phyloP scores from a whole-genome alignment of 805 yeast species.

The Saccharomycopsis schoenii region DNA sequence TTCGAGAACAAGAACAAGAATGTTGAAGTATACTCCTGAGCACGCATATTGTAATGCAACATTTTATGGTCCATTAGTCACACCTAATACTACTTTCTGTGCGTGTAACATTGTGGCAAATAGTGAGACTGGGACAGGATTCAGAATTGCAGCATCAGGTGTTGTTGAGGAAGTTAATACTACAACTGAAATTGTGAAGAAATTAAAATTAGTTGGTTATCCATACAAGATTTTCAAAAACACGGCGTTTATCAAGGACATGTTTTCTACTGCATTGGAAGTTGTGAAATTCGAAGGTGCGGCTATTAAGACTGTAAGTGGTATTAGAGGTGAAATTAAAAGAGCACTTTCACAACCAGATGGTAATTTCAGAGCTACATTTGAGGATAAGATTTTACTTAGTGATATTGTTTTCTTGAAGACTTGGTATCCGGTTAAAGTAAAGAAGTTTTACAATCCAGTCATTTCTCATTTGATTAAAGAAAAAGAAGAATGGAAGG shows the following conservation, averaged over 20 bases:
- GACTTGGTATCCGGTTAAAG: conserved; percentile 94
- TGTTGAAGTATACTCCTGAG: conserved; percentile 97
- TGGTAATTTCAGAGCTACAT: conserved; percentile 92
- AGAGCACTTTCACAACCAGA: conserved; percentile 91
- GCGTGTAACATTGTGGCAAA: conserved; percentile 86
- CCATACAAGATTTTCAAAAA: conserved; percentile 90
- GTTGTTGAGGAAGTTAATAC: conserved; percentile 89
- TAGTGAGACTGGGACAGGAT: conserved; percentile 75
- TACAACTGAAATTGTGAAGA: conserved; percentile 86
- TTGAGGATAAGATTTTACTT: conserved; percentile 89
- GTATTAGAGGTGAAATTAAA: conserved; percentile 95
- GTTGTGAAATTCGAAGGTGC: conserved; percentile 99
- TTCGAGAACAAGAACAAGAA: conserved; percentile 94
- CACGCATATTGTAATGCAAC: conserved; percentile 95
- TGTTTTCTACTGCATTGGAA: conserved; percentile 87
- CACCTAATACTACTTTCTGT: conserved; percentile 96
- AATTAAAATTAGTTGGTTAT: conserved; percentile 87
- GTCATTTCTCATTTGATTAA: conserved; percentile 78
- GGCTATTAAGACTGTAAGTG: conserved; percentile 89
- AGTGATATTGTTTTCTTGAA: conserved; percentile 83
- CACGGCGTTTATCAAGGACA: conserved; percentile 94
- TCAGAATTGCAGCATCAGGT: conserved; percentile 96
- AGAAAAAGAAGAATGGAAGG: conserved; percentile 84
- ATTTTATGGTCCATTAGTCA: conserved; percentile 92
- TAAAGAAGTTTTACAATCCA: conserved; percentile 88